Evolutionary conservation across 192 early-diverging fungal genomes (phyloP), one percentile per base, ranked within the genome.

Genomic region (Oehlia diaphana): DNA sequence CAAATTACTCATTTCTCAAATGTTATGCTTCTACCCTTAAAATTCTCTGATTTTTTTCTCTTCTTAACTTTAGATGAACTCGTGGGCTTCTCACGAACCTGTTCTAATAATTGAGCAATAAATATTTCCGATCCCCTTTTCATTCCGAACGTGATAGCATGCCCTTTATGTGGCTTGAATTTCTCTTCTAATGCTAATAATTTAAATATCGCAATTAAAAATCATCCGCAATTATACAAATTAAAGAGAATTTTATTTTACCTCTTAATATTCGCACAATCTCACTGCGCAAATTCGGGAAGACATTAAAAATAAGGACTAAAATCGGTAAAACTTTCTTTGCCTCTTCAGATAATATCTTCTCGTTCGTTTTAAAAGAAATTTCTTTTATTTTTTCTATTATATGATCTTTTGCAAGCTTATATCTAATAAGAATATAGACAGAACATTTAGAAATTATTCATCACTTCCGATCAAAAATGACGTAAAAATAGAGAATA

Each of bases 261-360:
- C 68, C 68, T 44, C 39, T 33, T 21, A 70, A 42, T 42, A 70
- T 21, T 42, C 21, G 16, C 9, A 44, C 39, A 44, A 70, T n/a
- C 23, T 70, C 68, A 42, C 44, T 6, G 4, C 68, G 31, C 12
- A 70, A 70, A 23, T 70, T 42, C 21, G 21, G 14, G 33, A 70
- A 70, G 7, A 70, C 35, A n/a, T 42, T 37, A 39, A 14, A 44
- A n/a, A 70, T n/a, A 9, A 19, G 14, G n/a, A 70, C 7, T 42
- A 70, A 70, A n/a, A 70, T 70, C 9, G 68, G 33, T 12, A 70
- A 70, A 42, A 70, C 44, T 9, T 35, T 42, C 39, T 21, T n/a
- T 12, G 35, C 68, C 10, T 70, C 68, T 9, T 37, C 19, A 9
- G 68, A 70, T 47, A 70, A 70, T n/a, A 12, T n/a, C 3, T 70